These are phyloP conservation scores for Claviceps pazoutovae DNA, from an alignment of 2,329 filamentous ascomycete species.

Conservation along the genomic window DNA sequence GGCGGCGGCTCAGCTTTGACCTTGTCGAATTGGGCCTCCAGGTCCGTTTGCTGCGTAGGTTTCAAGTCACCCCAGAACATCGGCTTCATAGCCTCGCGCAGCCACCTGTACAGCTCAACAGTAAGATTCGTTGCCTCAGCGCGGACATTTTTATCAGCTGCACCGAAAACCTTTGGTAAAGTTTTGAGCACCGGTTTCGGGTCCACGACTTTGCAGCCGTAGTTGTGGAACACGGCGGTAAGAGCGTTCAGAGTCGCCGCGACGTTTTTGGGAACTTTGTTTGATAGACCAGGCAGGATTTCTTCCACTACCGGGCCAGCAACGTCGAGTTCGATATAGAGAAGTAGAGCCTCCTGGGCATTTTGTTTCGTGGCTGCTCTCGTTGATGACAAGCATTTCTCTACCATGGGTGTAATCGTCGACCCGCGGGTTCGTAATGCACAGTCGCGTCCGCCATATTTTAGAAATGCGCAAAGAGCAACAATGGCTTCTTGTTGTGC, in stretches of 20 bases:
- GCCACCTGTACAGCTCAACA: constrained; percentile 91
- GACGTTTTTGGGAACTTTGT: constrained; percentile 86
- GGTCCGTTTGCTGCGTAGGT: constrained; percentile 82
- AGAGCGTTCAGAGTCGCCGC: constrained; percentile 58
- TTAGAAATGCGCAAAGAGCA: constrained; percentile 80
- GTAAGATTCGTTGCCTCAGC: constrained; percentile 84
- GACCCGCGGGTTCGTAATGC: constrained; percentile 62
- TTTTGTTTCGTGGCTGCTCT: constrained; percentile 80
- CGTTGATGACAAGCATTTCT: constrained; percentile 82
- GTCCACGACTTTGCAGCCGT: constrained; percentile 86
- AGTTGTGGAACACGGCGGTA: constrained; percentile 79
- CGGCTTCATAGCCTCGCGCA: constrained; percentile 94
- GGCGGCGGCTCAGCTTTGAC: constrained; percentile 76
- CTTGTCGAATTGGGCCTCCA: constrained; percentile 89
- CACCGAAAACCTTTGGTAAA: constrained; percentile 81
- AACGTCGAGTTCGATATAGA: constrained; percentile 83
- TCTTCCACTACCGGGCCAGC: constrained; percentile 81
- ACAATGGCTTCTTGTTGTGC: constrained; percentile 87
- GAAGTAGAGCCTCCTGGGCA: constrained; percentile 69
- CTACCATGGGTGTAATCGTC: constrained; percentile 67
- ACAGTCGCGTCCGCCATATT: constrained; percentile 72
- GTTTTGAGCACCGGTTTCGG: constrained; percentile 82
- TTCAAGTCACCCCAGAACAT: constrained; percentile 96
- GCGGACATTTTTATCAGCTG: constrained; percentile 95
- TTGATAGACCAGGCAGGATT: constrained; percentile 63